These are phyloP conservation scores for Tetrapisispora phaffii DNA, from an alignment of 805 yeast species.

Conservation along the genomic window DNA sequence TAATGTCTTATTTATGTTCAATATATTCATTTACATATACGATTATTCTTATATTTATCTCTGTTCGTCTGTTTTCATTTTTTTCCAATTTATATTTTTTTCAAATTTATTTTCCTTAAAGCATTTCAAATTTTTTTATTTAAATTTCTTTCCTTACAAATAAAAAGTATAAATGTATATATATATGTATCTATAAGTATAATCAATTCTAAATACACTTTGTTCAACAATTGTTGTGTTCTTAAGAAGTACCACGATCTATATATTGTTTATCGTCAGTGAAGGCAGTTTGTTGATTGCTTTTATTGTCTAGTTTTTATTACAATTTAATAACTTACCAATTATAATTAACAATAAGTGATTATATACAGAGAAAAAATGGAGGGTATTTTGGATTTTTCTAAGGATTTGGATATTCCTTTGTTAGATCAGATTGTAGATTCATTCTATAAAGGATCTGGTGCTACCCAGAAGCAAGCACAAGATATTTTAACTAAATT, in stretches of 20 bases:
- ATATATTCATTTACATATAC: too few species aligned
- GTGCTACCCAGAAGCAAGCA: constrained; percentile 56
- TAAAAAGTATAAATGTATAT: too few species aligned
- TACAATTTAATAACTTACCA: too few species aligned
- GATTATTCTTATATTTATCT: neutral
- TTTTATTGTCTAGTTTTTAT: too few species aligned
- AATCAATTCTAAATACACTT: too few species aligned
- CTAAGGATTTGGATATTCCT: constrained; percentile 69
- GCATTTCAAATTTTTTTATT: too few species aligned
- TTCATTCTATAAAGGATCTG: constrained; percentile 72
- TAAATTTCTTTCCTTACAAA: neutral
- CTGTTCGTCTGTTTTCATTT: neutral
- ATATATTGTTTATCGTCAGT: too few species aligned
- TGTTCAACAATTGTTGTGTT: too few species aligned
- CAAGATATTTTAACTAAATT: constrained; percentile 65
- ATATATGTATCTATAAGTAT: too few species aligned
- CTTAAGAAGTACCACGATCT: too few species aligned
- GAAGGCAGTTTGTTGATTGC: too few species aligned
- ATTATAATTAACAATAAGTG: neutral
- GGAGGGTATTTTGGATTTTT: constrained; percentile 85
- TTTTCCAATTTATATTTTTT: neutral
- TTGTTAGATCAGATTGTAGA: constrained; percentile 77
- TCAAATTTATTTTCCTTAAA: neutral
- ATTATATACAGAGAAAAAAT: constrained; percentile 29
- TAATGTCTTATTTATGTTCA: too few species aligned